Evolutionary conservation across 1,284 basidiomycete species (phyloP), one percentile per base, ranked within the genome.

Genomic region (Schizophyllum commune): DNA sequence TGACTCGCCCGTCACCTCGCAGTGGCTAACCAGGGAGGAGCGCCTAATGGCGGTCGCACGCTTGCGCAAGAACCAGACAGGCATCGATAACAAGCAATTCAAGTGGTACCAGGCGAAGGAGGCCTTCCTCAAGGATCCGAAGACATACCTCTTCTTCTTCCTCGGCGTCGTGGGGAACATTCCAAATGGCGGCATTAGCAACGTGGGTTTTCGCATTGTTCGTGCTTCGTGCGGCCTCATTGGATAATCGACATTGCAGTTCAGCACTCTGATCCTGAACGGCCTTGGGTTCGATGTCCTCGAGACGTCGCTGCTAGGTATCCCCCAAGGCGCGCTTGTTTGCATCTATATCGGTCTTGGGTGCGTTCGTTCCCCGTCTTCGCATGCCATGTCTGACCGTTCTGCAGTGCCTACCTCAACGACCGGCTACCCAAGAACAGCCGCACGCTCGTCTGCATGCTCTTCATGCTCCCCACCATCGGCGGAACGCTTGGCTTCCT

Each of bases 281-380:
- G 69, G 70, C 8, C 69, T 77, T 59, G 76, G 76, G 8, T 79
- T 76, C 66, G 68, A 69, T 17, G 69, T 68, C 2, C 65, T 73
- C 5, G 71, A 77, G 61, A 77, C 77, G 1, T 71, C 75, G 0
- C 69, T 79, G 0, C 69, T 78, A 4, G 64, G 73, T 55, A 73
- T 73, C 56, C 72, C 76, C 32, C 68, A 71, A 57, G 77, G 68
- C 9, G 64, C 59, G 17, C 52, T 68, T 5, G 63, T 69, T 11
- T 62, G 63, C 33, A 62, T 66, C 53, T 68, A 64, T 64, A 66
- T 66, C 55, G 61, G 64, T 32, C 56, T 64, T 17, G 64, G 64
- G 62, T 64, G 20, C 19, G 17, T 59, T 56, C 9, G 17, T 56
- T 22, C 4, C 20, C n/a, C 39, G n/a, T 32, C 21, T 57, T 52